phyloP scores from a whole-genome alignment of 805 yeast genomes.

The Suhomyces pyralidae region DNA sequence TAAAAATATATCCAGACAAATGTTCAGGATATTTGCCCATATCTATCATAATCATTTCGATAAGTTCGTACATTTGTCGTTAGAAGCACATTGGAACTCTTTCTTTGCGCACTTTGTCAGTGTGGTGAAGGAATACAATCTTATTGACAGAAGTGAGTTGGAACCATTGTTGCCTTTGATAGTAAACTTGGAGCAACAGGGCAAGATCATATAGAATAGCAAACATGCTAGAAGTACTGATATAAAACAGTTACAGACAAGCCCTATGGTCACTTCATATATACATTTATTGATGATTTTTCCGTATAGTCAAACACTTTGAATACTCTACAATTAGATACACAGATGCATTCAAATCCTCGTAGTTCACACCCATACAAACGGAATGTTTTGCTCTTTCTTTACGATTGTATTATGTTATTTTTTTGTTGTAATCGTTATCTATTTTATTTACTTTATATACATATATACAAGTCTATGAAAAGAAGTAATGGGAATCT shows the following conservation, averaged over 20 bases:
- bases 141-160: conserved; percentile 76
- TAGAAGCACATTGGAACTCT: conserved; percentile 98
- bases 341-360: neutral
- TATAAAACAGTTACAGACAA: neutral
- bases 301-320: too few species aligned
- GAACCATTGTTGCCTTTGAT: conserved; percentile 77
- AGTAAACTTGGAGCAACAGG: conserved; percentile 78
- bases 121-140: conserved; percentile 77
- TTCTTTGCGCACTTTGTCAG: conserved; percentile 92
- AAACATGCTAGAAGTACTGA: neutral
- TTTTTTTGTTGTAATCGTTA: too few species aligned
- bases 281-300: neutral
- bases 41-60: conserved; percentile 94
- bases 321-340: neutral
- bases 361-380: neutral
- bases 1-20: conserved; percentile 82
- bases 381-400: neutral
- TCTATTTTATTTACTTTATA: neutral
- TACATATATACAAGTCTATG: conserved; percentile 14
- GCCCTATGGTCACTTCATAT: neutral
- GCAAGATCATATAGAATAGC: conserved; percentile 57
- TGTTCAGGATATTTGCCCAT: conserved; percentile 95
- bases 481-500: conserved; percentile 78
- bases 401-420: too few species aligned
- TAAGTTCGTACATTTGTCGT: conserved; percentile 80